phyloP scores from a whole-genome alignment of 495 filamentous ascomycete species.

The Clohesyomyces aquaticus region DNA sequence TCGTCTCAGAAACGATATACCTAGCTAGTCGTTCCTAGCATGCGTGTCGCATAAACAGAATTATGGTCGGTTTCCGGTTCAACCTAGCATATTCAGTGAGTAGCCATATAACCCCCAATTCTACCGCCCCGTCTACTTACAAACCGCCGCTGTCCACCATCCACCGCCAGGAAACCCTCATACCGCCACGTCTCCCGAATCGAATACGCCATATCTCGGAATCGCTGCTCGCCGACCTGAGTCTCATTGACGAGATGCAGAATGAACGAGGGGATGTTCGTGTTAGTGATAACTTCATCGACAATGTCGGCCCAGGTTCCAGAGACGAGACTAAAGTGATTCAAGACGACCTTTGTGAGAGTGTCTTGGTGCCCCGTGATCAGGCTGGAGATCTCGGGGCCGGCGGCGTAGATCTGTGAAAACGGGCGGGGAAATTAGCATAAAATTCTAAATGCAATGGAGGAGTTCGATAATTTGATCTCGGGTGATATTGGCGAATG shows the following conservation, averaged over 20 bases:
- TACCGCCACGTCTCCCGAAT: conserved; percentile 22
- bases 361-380: conserved; percentile 25
- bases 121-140: conserved; percentile 24
- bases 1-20: no score
- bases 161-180: conserved; percentile 8
- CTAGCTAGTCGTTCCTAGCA: no score
- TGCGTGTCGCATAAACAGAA: no score
- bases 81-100: no score
- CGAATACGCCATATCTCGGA: conserved; percentile 3
- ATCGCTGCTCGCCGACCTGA: not conserved
- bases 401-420: no score
- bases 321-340: conserved; percentile 14
- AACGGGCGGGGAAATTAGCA: no score
- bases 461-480: no score
- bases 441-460: no score
- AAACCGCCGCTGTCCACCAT: conserved; percentile 12
- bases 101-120: no score
- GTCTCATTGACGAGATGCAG: conserved; percentile 25
- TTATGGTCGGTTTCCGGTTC: no score
- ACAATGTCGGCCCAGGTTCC: conserved; percentile 31
- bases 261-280: conserved; percentile 7
- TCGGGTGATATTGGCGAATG: no score
- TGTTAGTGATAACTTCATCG: conserved; percentile 15
- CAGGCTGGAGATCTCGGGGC: conserved; percentile 17
- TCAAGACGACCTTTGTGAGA: conserved; percentile 12